phyloP scores from a whole-genome alignment of 129 eudicot genomes.

The Lactuca saligna region DNA sequence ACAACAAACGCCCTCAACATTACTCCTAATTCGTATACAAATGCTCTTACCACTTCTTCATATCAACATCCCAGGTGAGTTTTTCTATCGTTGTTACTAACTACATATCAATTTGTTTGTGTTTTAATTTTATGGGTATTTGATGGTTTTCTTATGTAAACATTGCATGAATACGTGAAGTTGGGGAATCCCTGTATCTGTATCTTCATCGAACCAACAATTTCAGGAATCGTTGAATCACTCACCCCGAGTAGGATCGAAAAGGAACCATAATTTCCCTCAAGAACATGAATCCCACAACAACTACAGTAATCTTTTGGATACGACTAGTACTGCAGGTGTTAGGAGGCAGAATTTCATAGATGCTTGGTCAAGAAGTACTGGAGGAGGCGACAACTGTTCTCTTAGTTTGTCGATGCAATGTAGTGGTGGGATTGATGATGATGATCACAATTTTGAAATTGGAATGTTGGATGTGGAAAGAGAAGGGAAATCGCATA shows the following conservation, averaged over 20 bases:
- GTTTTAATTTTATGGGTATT: not conserved
- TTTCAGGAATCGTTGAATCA: slow-evolving; percentile 32
- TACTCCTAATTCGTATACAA: slow-evolving; percentile 8
- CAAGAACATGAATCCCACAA: slow-evolving; percentile 20
- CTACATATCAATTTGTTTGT: not conserved
- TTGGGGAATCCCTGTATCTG: slow-evolving; percentile 17
- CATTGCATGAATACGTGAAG: not conserved
- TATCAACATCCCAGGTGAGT: slow-evolving; percentile 45
- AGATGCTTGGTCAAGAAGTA: slow-evolving; percentile 58
- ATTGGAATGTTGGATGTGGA: slow-evolving; percentile 3
- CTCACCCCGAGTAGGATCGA: slow-evolving; percentile 37
- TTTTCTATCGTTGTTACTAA: not conserved
- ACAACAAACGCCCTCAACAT: slow-evolving; percentile 9
- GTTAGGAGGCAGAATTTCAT: slow-evolving; percentile 58
- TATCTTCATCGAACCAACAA: slow-evolving; percentile 37
- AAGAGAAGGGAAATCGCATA: slow-evolving; percentile 21
- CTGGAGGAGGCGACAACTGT: slow-evolving; percentile 41
- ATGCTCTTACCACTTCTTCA: slow-evolving; percentile 25
- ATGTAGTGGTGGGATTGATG: slow-evolving; percentile 41
- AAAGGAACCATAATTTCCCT: slow-evolving; percentile 33
- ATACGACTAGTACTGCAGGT: not conserved
- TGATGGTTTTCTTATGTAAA: not conserved
- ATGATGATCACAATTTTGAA: slow-evolving; percentile 5
- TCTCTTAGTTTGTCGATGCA: slow-evolving; percentile 59
- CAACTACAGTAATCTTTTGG: slow-evolving; percentile 18